These are phyloP conservation scores for Penicillium concentricum DNA, from an alignment of 2,329 filamentous ascomycete species.

Conservation along the genomic window DNA sequence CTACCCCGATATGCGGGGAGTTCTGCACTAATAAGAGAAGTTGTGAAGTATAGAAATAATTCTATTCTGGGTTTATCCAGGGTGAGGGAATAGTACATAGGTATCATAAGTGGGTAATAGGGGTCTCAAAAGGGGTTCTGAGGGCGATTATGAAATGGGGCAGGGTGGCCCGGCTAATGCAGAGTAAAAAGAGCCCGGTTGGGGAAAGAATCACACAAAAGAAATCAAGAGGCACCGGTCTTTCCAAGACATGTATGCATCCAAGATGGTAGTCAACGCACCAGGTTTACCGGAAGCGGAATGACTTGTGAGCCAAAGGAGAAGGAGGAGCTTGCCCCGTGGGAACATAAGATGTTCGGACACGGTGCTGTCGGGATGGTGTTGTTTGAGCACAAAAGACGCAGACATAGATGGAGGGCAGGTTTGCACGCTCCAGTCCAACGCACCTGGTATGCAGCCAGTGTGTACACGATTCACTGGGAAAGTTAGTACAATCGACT, in stretches of 20 bases:
- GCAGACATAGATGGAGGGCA: constrained; percentile 52
- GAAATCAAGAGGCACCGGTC: constrained; percentile 10
- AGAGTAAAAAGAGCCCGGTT: constrained; percentile 8
- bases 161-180: constrained; percentile 19
- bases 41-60: constrained; percentile 2
- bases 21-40: background rate
- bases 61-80: constrained; percentile 13
- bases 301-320: constrained; percentile 45
- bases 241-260: constrained; percentile 12
- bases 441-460: constrained; percentile 62
- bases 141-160: constrained; percentile 14
- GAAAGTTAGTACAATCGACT: constrained; percentile 9
- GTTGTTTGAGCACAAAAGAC: constrained; percentile 51
- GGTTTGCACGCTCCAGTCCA: constrained; percentile 50
- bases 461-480: constrained; percentile 60
- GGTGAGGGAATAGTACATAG: constrained; percentile 14
- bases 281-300: constrained; percentile 33
- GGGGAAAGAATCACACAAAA: constrained; percentile 15
- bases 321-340: constrained; percentile 37
- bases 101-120: constrained; percentile 11
- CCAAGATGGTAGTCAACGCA: background rate
- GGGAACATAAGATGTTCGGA: constrained; percentile 33
- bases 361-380: constrained; percentile 39
- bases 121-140: background rate
- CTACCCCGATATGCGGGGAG: constrained; percentile 9